Evolutionary conservation across 2,329 filamentous ascomycete genomes (phyloP), one percentile per base, ranked within the genome.

Genomic region (Cadophora gregata): DNA sequence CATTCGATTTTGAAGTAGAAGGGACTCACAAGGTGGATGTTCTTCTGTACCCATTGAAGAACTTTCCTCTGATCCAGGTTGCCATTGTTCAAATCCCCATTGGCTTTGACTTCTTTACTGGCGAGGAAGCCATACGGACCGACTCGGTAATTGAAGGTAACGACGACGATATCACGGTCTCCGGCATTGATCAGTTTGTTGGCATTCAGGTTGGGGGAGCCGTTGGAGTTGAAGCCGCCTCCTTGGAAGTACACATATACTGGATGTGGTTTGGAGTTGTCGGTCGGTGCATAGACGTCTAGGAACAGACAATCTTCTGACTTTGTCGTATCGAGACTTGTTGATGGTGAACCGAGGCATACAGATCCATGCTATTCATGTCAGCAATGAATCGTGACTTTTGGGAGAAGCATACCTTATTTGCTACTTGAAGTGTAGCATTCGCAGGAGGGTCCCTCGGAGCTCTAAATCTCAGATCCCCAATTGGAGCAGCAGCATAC

Each of bases 81-180:
- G 1, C 91, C 91, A 71, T 88, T 88, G 76, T 93, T 93, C 42
- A 88, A 75, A 65, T 83, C 85, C 2, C 86, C 84, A 4, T 78
- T 70, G 70, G 73, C 73, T 36, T 79, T 70, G 0, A 89, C 78
- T 71, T 90, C 84, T 19, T 84, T 79, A 64, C 87, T 82, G 1
- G 86, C 85, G 14, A 94, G 81, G 75, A 93, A 94, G 0, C 92
- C 91, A 71, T 88, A 93, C 0, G 86, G 84, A 0, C 91, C 91
- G 12, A 94, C 90, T 5, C 92, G 88, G 75, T 94, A 93, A 78
- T 93, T 93, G 78, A 92, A 85, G 10, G 83, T 89, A 1, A 94
- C 89, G 0, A 93, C 86, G 0, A 94, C 79, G 29, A 93, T 88
- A 56, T 85, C 82, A 65, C 85, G 79, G 45, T 83, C 81, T 21